Conservation (phyloP, 2,329 filamentous ascomycete species). For the Talaromyces marneffei region DNA sequence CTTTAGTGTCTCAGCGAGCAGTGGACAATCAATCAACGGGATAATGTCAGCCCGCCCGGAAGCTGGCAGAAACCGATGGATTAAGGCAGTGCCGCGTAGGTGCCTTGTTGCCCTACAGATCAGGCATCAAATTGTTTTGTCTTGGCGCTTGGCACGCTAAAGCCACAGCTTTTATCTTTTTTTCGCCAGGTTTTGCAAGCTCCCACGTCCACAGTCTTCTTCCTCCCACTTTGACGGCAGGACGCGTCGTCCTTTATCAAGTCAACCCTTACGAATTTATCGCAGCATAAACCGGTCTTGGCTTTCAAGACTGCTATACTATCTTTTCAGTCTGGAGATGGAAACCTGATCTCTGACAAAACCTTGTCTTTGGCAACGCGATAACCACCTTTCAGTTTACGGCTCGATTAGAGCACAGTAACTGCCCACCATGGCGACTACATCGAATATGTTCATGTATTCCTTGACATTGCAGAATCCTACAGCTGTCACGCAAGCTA, state of each 20-base stretch:
- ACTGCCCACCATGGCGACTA: constrained; percentile 74
- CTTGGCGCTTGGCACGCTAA: constrained; percentile 13
- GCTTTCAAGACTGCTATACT: constrained; percentile 22
- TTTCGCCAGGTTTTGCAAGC: constrained; percentile 3
- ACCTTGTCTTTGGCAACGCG: constrained; percentile 18
- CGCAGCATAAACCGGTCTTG: neutral
- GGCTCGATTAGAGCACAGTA: constrained; percentile 15
- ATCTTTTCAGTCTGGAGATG: constrained; percentile 29
- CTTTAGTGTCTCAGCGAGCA: neutral
- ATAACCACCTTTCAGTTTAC: constrained; percentile 5
- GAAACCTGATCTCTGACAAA: constrained; percentile 28
- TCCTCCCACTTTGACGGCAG: constrained; percentile 4
- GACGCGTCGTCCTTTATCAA: constrained; percentile 11
- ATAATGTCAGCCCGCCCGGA: constrained; percentile 18
- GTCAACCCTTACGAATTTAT: neutral
- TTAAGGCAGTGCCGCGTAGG: constrained; percentile 12
- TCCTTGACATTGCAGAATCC: constrained; percentile 92
- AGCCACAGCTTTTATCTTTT: constrained; percentile 14
- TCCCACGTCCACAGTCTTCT: neutral
- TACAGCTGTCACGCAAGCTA: constrained; percentile 80
- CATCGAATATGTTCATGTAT: constrained; percentile 98
- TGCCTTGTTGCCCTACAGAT: constrained; percentile 2
- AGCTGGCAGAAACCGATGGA: constrained; percentile 36
- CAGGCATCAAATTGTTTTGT: neutral
- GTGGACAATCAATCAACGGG: constrained; percentile 2